A percentile compares a stretch with the other conserved stretches of the same genome.
These are phyloP conservation scores for Plantago ovata DNA, from an alignment of 257 asterid genomes.

Conservation along the genomic window DNA sequence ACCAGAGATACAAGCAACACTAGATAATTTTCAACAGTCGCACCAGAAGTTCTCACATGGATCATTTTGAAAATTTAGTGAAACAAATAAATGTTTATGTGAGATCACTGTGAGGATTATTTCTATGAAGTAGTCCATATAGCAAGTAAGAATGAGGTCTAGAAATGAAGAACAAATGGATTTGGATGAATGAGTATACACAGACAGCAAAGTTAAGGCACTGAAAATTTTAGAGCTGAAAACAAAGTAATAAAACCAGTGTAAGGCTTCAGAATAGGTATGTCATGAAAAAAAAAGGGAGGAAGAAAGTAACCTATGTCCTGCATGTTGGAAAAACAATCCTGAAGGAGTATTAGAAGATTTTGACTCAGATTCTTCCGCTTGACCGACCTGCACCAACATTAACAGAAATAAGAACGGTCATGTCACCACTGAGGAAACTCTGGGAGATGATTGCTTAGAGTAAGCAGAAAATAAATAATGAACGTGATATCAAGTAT, in stretches of 20 bases:
- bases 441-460: slow-evolving; percentile 1
- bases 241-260: neutral
- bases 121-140: no score
- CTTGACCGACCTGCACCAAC: slow-evolving; percentile 59
- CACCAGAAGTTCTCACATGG: no score
- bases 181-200: no score
- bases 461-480: slow-evolving; percentile 4
- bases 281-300: neutral
- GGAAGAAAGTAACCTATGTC: slow-evolving; percentile 76
- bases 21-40: neutral
- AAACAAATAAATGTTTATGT: no score
- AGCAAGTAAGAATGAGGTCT: no score
- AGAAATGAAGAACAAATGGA: no score
- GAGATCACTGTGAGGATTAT: no score
- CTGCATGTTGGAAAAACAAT: slow-evolving; percentile 96
- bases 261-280: slow-evolving; percentile 9
- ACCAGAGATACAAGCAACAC: neutral
- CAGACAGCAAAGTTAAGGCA: no score
- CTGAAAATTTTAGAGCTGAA: neutral
- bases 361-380: slow-evolving; percentile 51
- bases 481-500: slow-evolving; percentile 6
- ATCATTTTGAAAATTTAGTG: no score
- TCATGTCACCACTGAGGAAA: neutral
- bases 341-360: slow-evolving; percentile 66
- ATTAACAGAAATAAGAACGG: slow-evolving; percentile 6